Base-by-base conservation (phyloP, 2,329 filamentous ascomycete species). In the Fusarium sp. region DNA sequence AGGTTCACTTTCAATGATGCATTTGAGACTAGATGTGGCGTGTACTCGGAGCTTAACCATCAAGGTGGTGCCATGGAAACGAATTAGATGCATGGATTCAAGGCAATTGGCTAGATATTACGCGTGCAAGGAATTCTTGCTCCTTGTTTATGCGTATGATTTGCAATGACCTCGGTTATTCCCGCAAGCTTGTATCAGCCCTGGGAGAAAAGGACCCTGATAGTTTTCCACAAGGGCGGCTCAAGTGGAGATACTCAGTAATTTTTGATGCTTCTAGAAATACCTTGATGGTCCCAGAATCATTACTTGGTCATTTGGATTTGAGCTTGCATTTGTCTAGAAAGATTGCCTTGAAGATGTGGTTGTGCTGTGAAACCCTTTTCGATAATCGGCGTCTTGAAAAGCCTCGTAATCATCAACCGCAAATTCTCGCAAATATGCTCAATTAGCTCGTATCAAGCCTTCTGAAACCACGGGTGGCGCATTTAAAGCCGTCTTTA, bases 161-260 rank as follows among this genome's bases (percentile, higher is more conserved):
- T n/a, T 33, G 3, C 29, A 23, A 18, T 28, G 29, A 38, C 26
- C 24, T 41, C 24, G 21, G 41, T 38, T 37, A 55, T 42, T 54
- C 24, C 24, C 44, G 16, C 37, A 39, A n/a, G 20, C 23, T 61
- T 63, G 26, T 13, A 29, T 35, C 31, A 38, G 24, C 26, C 42
- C 33, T 43, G 39, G 4, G 5, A 29, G 13, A 38, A 15, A 39
- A 37, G 37, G 21, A 70, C 67, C 67, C 18, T 69, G 66, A 69
- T 70, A 56, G 67, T 37, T 26, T 24, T 8, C 12, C 18, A 28
- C 26, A 16, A 29, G 26, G 9, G 50, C 23, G 39, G 26, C 26
- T 48, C 31, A 10, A 10, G 55, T 66, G 49, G 35, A 50, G 42
- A 60, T 52, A 9, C 12, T 41, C 20, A 15, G 28, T 21, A 35